Conservation (phyloP, 176 grass and related monocot species). For the Sorghum bicolor region Sorghum_bicolor_NCBIv3 NC_012876.2:63391501-63392000, state of each 20-base stretch:
- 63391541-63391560: constrained; percentile 88
- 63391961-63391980: neutral
- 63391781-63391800: neutral
- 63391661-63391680: constrained; percentile 78
- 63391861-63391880: neutral
- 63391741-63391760: neutral
- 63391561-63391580: constrained; percentile 70
- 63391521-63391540: constrained; percentile 82
- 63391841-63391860: neutral
- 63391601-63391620: constrained; percentile 38
- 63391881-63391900: neutral
- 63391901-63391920: neutral
- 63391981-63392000: neutral
- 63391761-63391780: neutral
- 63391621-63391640: constrained; percentile 55
- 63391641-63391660: constrained; percentile 57
- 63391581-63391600: constrained; percentile 55
- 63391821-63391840: neutral
- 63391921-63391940: neutral
- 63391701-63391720: constrained; percentile 44
- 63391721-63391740: neutral
- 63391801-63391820: neutral
- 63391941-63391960: no score
- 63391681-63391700: constrained; percentile 89
- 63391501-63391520: constrained; percentile 78